These are phyloP conservation scores for bread wheat (Triticum aestivum) DNA, from an alignment of 176 grass and related monocot species.

Conservation along the genomic window IWGSC_CS_RefSeq_v2.1 NC_057806.1:109040225-109040724, in stretches of 20 bases:
- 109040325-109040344: conserved; percentile 37
- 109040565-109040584: conserved; percentile 7
- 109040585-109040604: conserved; percentile 37
- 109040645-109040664: conserved; percentile 53
- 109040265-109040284: neutral
- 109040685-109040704: conserved; percentile 20
- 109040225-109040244: neutral
- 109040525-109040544: conserved; percentile 25
- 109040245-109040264: neutral
- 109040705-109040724: conserved; percentile 25
- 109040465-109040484: conserved; percentile 34
- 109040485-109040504: conserved; percentile 30
- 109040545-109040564: conserved; percentile 22
- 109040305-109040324: conserved; percentile 4
- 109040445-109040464: conserved; percentile 24
- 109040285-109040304: neutral
- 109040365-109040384: conserved; percentile 25
- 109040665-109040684: conserved; percentile 49
- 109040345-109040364: conserved; percentile 43
- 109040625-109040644: conserved; percentile 44
- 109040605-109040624: conserved; percentile 16
- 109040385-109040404: conserved; percentile 12
- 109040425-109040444: conserved; percentile 33
- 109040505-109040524: conserved; percentile 10
- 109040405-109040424: conserved; percentile 34